These are phyloP conservation scores for Pyrenophora tritici-repentis DNA, from an alignment of 2,329 filamentous ascomycete genomes.

Conservation along the genomic window DNA sequence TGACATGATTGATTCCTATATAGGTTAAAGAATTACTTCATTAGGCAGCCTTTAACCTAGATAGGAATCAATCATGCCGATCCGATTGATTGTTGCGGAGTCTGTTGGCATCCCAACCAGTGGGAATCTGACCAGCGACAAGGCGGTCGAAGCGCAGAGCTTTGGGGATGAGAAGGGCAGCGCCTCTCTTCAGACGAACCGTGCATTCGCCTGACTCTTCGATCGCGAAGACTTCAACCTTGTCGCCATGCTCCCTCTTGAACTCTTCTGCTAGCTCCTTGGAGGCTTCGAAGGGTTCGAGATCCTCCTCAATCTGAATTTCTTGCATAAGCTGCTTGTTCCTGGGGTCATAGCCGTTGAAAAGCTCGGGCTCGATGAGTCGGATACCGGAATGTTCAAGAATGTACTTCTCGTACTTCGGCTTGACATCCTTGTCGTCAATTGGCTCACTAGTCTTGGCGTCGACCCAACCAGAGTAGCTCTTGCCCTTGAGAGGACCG, in stretches of 20 bases:
- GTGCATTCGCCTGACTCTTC: constrained; percentile 92
- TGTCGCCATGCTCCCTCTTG: constrained; percentile 94
- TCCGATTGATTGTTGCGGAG: too few species aligned
- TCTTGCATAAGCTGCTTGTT: constrained; percentile 99
- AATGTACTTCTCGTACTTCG: constrained; percentile 96
- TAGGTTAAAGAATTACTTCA: too few species aligned
- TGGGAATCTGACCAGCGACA: constrained; percentile 94
- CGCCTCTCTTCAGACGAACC: constrained; percentile 93
- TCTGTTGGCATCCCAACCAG: constrained; percentile 97
- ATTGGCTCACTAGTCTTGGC: constrained; percentile 92
- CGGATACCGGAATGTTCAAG: constrained; percentile 97
- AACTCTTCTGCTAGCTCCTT: constrained; percentile 98
- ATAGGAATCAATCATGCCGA: too few species aligned
- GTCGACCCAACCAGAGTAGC: constrained; percentile 96
- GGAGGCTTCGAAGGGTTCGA: constrained; percentile 95
- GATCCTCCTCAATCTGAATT: constrained; percentile 94
- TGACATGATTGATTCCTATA: too few species aligned
- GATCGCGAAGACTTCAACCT: constrained; percentile 96
- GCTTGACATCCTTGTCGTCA: constrained; percentile 96
- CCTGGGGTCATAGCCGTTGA: constrained; percentile 95
- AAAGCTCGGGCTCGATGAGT: constrained; percentile 97
- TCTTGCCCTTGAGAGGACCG: constrained; percentile 91
- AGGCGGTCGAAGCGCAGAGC: constrained; percentile 95
- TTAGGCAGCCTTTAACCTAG: too few species aligned
- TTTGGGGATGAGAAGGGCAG: constrained; percentile 93